phyloP scores from a whole-genome alignment of 1,139 yeast genomes.

The Sugiyamaella novakii region DNA sequence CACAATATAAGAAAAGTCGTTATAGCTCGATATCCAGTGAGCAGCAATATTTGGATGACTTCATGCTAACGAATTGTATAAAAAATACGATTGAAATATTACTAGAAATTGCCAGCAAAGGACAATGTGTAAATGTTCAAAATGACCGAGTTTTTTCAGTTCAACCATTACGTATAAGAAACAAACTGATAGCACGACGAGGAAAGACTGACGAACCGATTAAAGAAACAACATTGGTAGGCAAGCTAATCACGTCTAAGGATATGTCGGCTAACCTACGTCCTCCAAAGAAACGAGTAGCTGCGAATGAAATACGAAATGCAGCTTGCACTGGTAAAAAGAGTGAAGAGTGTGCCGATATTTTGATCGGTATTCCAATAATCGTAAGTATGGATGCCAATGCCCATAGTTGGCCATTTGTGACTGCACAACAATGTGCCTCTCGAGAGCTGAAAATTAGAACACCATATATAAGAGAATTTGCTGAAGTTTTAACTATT shows the following conservation, averaged over 20 bases:
- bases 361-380: conserved; percentile 8
- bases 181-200: neutral
- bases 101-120: conserved; percentile 10
- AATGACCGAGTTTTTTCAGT: conserved; percentile 10
- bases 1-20: neutral
- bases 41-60: neutral
- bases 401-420: conserved; percentile 10
- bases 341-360: neutral
- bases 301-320: neutral
- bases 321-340: neutral
- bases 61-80: conserved; percentile 2
- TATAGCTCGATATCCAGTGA: neutral
- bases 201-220: neutral
- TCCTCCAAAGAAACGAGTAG: neutral
- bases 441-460: neutral
- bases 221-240: neutral
- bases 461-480: neutral
- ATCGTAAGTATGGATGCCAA: conserved; percentile 3
- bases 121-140: conserved; percentile 10
- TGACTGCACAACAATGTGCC: conserved; percentile 5
- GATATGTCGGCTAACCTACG: neutral
- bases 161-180: conserved; percentile 3
- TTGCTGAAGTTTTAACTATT: conserved; percentile 13
- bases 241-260: neutral
- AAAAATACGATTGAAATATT: conserved; percentile 2